Conservation (phyloP, 176 grass and related monocot genomes). For the Phoenix roebelenii region DNA sequence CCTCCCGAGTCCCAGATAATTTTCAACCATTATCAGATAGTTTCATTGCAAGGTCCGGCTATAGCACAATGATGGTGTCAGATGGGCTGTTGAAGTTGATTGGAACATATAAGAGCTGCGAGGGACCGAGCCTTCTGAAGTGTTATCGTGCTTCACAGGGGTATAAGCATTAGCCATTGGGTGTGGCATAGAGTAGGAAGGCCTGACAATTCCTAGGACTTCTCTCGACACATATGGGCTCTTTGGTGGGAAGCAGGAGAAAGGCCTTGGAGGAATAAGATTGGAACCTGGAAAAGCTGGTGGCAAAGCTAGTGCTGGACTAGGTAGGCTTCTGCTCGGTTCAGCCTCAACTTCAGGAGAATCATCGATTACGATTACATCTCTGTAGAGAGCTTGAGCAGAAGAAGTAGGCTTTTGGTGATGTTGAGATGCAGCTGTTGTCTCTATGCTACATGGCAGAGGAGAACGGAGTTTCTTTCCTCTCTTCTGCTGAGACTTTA, state of each 20-base stretch:
- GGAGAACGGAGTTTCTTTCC: constrained; percentile 15
- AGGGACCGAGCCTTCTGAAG: constrained; percentile 17
- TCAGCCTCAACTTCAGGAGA: constrained; percentile 38
- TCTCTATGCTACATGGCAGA: no score
- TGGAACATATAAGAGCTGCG: constrained; percentile 38
- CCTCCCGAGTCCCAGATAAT: no score
- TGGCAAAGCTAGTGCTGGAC: constrained; percentile 18
- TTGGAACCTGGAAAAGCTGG: constrained; percentile 29
- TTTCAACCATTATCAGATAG: constrained; percentile 9
- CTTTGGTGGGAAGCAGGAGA: constrained; percentile 52
- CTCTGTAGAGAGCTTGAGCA: constrained; percentile 41
- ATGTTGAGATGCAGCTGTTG: no score
- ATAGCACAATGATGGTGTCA: constrained; percentile 45
- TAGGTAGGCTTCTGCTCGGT: constrained; percentile 22
- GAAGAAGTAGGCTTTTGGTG: constrained; percentile 12
- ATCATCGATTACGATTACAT: constrained; percentile 66
- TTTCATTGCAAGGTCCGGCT: constrained; percentile 37
- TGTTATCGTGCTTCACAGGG: constrained; percentile 33
- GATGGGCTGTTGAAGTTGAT: constrained; percentile 32
- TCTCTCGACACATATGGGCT: constrained; percentile 37
- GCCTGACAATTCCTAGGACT: constrained; percentile 27
- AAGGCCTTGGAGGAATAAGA: constrained; percentile 28
- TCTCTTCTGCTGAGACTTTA: constrained; percentile 24
- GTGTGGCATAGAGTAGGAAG: constrained; percentile 28
- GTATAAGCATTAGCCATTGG: constrained; percentile 33